phyloP scores from a whole-genome alignment of 441 rosid genomes.

The Erysimum cheiri region DNA sequence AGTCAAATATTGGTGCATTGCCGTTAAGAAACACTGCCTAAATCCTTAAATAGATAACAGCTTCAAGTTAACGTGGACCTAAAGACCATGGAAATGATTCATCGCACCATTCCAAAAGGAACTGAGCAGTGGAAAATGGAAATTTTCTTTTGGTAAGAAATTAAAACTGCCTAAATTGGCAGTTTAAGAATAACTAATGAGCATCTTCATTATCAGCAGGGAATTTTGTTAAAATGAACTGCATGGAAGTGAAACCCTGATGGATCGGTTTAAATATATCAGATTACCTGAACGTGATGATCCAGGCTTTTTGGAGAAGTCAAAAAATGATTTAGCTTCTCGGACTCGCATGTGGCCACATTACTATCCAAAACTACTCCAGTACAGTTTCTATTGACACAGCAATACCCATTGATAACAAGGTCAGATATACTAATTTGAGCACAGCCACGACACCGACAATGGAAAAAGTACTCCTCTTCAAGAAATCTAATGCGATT shows the following conservation, averaged over 20 bases:
- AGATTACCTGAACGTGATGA: constrained; percentile 56
- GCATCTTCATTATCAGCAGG: constrained; percentile 6
- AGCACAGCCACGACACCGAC: constrained; percentile 76
- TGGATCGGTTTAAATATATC: constrained; percentile 3
- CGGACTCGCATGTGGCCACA: constrained; percentile 46
- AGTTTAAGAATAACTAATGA: background rate
- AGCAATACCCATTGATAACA: constrained; percentile 68
- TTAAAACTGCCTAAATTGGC: background rate
- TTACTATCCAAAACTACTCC: constrained; percentile 70
- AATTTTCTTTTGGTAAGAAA: background rate
- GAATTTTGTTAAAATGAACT: constrained; percentile 7
- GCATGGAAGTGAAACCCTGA: constrained; percentile 1
- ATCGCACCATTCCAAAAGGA: background rate
- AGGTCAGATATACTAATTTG: constrained; percentile 70
- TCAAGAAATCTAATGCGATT: constrained; percentile 76
- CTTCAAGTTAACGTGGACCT: constrained; percentile 12
- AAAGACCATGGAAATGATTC: background rate
- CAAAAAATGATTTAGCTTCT: constrained; percentile 45
- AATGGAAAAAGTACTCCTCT: constrained; percentile 75
- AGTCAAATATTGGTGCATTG: background rate
- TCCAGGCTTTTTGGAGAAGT: constrained; percentile 40
- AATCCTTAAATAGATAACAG: background rate
- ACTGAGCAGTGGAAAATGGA: background rate
- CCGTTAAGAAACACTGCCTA: constrained; percentile 2
- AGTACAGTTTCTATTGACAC: constrained; percentile 59